phyloP scores from a whole-genome alignment of 345 rosid genomes.

The Capsella bursapastoris region DNA sequence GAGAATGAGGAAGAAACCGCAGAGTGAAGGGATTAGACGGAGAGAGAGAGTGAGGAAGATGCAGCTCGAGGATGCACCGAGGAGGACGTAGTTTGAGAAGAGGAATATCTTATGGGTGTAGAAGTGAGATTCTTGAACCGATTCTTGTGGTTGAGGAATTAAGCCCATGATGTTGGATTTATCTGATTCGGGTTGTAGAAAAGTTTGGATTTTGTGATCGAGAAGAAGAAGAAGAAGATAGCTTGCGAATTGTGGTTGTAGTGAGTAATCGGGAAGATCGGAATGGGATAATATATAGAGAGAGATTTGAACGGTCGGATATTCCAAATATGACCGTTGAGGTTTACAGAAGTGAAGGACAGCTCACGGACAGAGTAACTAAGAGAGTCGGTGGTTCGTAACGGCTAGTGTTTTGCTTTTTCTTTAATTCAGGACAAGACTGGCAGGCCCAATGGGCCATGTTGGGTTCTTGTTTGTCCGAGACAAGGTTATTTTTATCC shows the following conservation, averaged over 20 bases:
- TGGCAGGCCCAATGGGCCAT: conserved; percentile 35
- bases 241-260: conserved; percentile 21
- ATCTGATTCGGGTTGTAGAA: conserved; percentile 36
- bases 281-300: conserved; percentile 4
- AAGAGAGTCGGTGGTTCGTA: not conserved
- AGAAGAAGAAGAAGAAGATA: conserved; percentile 48
- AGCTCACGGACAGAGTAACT: conserved; percentile 5
- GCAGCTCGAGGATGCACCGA: conserved; percentile 91
- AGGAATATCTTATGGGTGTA: conserved; percentile 77
- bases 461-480: not conserved
- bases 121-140: conserved; percentile 49
- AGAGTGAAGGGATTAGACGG: conserved; percentile 75
- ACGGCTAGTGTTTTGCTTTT: conserved; percentile 32
- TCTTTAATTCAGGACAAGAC: not conserved
- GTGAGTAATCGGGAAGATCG: not conserved
- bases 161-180: conserved; percentile 37
- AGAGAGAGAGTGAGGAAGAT: conserved; percentile 90
- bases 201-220: conserved; percentile 15
- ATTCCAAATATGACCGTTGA: conserved; percentile 43
- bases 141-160: conserved; percentile 38
- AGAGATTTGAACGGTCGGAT: conserved; percentile 43
- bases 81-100: conserved; percentile 81
- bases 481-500: not conserved
- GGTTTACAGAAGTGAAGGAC: conserved; percentile 8
- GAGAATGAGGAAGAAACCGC: conserved; percentile 56